Percentiles rank a stretch among this genome's conserved stretches.
These are phyloP conservation scores for Colletotrichum lini DNA, from an alignment of 2,329 filamentous ascomycete species.

Conservation along the genomic window DNA sequence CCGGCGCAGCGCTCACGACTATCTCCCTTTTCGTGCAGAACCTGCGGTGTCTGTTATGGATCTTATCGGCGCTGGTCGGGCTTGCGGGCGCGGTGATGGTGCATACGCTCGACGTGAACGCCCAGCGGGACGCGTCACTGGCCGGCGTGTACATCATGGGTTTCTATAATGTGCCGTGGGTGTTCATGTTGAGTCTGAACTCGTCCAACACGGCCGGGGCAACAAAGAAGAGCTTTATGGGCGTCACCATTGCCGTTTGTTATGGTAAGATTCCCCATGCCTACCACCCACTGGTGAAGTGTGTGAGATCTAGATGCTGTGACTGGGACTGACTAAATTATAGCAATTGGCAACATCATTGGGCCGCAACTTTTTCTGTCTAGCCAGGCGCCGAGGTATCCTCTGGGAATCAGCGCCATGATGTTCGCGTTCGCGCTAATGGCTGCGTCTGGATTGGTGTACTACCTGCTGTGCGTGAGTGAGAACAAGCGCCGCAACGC, in stretches of 20 bases:
- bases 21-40: conserved; percentile 49
- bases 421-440: conserved; percentile 49
- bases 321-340: neutral
- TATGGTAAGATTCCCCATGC: conserved; percentile 40
- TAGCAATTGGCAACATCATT: conserved; percentile 50
- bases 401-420: conserved; percentile 48
- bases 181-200: conserved; percentile 48
- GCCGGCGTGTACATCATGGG: conserved; percentile 52
- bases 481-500: conserved; percentile 46
- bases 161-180: conserved; percentile 51
- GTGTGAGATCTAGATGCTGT: neutral
- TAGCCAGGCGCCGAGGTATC: conserved; percentile 48
- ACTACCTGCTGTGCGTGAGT: conserved; percentile 44
- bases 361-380: conserved; percentile 50
- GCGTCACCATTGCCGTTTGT: conserved; percentile 47
- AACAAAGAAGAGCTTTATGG: conserved; percentile 52
- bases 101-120: conserved; percentile 43
- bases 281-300: conserved; percentile 6
- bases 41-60: conserved; percentile 51
- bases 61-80: conserved; percentile 45
- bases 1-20: conserved; percentile 44
- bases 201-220: conserved; percentile 50
- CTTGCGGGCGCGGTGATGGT: conserved; percentile 49
- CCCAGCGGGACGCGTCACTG: conserved; percentile 46
- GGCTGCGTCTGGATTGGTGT: conserved; percentile 43